Evolutionary conservation across 495 filamentous ascomycete genomes (phyloP).

Genomic region (Xylaria bambusicola): DNA sequence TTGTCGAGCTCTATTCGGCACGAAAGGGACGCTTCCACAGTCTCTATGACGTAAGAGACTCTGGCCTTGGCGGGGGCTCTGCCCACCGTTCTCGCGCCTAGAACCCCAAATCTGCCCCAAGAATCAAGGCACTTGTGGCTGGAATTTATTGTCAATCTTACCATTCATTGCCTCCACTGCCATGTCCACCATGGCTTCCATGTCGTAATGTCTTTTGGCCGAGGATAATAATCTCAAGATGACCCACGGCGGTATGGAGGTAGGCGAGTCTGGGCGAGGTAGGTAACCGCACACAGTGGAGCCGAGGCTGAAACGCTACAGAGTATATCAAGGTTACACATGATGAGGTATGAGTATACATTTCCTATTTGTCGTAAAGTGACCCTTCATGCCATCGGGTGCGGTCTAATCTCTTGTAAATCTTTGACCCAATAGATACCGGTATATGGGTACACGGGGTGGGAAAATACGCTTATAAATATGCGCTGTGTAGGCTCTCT

Average conservation of each 20-base stretch:
- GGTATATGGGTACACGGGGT: too few relatives aligned
- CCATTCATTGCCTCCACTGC: neutral
- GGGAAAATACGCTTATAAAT: too few relatives aligned
- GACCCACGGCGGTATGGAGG: neutral
- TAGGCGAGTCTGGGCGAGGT: neutral
- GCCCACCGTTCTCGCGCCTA: neutral
- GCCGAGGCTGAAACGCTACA: too few relatives aligned
- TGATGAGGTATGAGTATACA: too few relatives aligned
- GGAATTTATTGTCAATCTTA: neutral
- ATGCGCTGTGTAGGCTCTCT: too few relatives aligned
- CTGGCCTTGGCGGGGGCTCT: neutral
- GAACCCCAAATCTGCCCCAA: too few relatives aligned
- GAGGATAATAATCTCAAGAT: neutral
- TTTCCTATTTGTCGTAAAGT: too few relatives aligned
- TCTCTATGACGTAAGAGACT: slow-evolving; percentile 19
- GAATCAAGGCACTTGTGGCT: neutral
- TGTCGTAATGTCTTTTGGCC: neutral
- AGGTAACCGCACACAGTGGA: too few relatives aligned
- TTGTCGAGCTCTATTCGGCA: slow-evolving; percentile 21
- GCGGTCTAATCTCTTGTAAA: too few relatives aligned
- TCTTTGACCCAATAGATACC: too few relatives aligned
- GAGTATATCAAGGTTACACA: too few relatives aligned
- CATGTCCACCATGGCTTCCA: neutral
- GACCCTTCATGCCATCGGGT: too few relatives aligned
- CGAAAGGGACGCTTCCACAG: slow-evolving; percentile 1